Base-by-base conservation (phyloP, 2,329 filamentous ascomycete genomes). In the Penicillium olsonii region DNA sequence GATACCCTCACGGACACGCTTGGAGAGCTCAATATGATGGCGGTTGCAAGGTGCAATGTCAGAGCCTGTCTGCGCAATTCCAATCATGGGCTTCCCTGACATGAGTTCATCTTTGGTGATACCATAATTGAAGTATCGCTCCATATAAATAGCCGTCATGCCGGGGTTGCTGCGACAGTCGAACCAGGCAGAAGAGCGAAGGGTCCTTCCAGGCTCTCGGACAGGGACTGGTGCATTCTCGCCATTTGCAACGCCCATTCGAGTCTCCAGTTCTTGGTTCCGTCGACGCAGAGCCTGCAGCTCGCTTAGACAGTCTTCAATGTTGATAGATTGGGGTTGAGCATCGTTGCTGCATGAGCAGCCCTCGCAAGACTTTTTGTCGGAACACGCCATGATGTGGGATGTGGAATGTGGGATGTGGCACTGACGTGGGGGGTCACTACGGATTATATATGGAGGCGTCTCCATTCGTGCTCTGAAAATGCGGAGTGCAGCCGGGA, bases 21-120 rank as follows among this genome's bases (percentile, higher is more conserved):
- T 78, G 5, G 74, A 74, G 24, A 79, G 65, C 48, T 78, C 72
- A 35, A 78, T 56, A 56, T 79, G 77, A 58, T 79, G 71, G 8
- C 75, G 70, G 59, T 80, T 80, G 59, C 77, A 80, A 0, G 77
- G 77, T 0, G 76, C 68, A 27, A 80, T 60, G 54, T 80, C 77
- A 4, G 76, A 79, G 4, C 77, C 77, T 0, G 76, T 75, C 65
- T 80, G 77, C 1, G 76, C 77, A 50, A 79, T 80, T 35, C 77
- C 77, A 53, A 80, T 77, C 54, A 79, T 75, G 17, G 77, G 77
- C 55, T 75, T 78, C 1, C 72, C 74, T 2, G 74, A 75, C 60
- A 73, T 73, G 19, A 80, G 67, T 60, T 80, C 77, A 50, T 78
- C 75, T 22, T 68, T 63, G 1, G 77, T 79, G 37, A 79, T 61